phyloP scores from a whole-genome alignment of 164 flowering plant genomes.

The Vitis labrusca region DNA sequence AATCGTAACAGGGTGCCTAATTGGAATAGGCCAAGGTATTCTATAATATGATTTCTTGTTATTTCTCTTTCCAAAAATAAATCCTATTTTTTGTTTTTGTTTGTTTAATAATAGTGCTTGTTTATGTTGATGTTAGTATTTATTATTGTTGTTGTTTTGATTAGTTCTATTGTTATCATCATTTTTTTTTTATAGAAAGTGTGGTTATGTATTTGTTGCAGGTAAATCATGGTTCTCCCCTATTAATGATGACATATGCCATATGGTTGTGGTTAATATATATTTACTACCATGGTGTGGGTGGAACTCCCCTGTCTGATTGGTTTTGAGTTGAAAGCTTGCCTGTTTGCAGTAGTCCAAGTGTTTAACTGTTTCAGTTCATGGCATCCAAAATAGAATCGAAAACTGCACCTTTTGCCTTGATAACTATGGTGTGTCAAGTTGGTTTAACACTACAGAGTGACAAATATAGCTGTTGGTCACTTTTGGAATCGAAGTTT shows the following conservation, averaged over 20 bases:
- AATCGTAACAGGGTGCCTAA: conserved; percentile 33
- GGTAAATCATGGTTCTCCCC: conserved; percentile 54
- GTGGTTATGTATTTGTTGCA: conserved; percentile 17
- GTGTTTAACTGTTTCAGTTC: conserved; percentile 3
- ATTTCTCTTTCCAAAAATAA: background rate
- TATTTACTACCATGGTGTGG: background rate
- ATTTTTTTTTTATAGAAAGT: background rate
- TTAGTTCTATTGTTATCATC: background rate
- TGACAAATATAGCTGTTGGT: background rate
- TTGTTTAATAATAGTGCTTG: background rate
- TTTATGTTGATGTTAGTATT: too few species aligned
- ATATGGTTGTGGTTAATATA: conserved; percentile 23
- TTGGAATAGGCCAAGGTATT: conserved; percentile 69
- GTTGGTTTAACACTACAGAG: background rate
- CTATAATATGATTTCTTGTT: background rate
- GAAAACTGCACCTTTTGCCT: background rate
- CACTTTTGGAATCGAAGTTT: too few species aligned
- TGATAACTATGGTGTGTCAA: background rate
- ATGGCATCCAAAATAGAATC: conserved; percentile 5
- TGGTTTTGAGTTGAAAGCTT: conserved; percentile 8
- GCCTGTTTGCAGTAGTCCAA: background rate
- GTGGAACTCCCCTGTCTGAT: conserved; percentile 5
- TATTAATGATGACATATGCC: conserved; percentile 25
- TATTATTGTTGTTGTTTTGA: background rate
- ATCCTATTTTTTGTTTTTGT: too few species aligned